Conservation (phyloP, 2,329 filamentous ascomycete species). For the Fusarium anthophilum region DNA sequence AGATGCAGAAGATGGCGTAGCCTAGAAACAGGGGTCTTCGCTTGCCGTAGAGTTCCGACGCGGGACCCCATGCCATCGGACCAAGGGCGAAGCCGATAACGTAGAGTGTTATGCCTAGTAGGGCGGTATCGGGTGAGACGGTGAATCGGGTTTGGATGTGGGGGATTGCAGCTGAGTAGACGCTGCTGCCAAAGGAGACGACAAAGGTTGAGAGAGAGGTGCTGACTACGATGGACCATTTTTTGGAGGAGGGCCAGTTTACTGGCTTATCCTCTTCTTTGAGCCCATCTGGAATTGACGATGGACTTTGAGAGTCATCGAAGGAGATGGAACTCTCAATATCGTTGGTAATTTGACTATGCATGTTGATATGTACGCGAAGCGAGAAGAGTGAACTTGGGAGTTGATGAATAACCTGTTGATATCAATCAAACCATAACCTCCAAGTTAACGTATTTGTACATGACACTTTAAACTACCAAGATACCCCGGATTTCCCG, state of each 20-base stretch:
- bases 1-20: background rate
- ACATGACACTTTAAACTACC: background rate
- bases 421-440: accelerated
- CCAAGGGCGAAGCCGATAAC: conserved; percentile 60
- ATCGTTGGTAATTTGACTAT: background rate
- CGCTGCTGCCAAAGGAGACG: conserved; percentile 8
- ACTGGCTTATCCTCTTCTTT: background rate
- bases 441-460: background rate
- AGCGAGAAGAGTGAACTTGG: background rate
- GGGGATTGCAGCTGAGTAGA: conserved; percentile 6
- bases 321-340: background rate
- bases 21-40: background rate
- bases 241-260: background rate
- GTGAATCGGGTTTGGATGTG: background rate
- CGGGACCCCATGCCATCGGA: conserved; percentile 77
- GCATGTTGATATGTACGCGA: background rate
- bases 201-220: conserved; percentile 2
- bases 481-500: background rate
- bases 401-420: too few relatives aligned
- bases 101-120: conserved; percentile 6
- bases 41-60: background rate
- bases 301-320: background rate
- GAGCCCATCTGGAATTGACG: accelerated
- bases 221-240: conserved; percentile 6
- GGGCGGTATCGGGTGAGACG: background rate